These are phyloP conservation scores for Marasmius tenuissimus DNA, from an alignment of 1,284 basidiomycete species.

Conservation along the genomic window DNA sequence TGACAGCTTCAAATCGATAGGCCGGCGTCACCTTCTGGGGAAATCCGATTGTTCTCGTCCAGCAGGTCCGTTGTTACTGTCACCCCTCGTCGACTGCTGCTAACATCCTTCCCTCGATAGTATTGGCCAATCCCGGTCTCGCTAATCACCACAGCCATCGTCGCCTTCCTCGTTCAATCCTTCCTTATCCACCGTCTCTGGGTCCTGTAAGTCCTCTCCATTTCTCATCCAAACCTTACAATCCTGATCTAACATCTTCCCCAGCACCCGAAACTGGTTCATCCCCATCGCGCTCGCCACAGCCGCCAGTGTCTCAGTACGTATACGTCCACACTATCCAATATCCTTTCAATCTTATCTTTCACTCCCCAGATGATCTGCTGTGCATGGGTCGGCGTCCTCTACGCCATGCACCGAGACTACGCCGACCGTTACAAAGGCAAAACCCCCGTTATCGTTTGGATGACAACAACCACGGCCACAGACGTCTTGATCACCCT, in stretches of 20 bases:
- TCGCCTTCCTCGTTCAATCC: conserved; percentile 2
- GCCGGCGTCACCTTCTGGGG: conserved; percentile 6
- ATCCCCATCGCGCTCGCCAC: neutral
- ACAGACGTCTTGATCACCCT: neutral
- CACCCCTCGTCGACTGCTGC: neutral
- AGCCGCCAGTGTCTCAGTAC: neutral
- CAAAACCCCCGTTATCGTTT: neutral
- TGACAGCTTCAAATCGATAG: neutral
- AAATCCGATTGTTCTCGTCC: neutral
- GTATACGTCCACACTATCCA: no score
- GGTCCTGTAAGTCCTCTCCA: neutral
- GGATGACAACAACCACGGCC: neutral
- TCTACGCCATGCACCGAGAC: neutral
- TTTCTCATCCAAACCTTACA: neutral
- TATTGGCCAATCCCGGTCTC: conserved; percentile 7
- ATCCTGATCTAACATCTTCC: neutral
- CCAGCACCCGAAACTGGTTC: neutral
- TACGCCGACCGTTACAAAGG: neutral
- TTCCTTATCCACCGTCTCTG: conserved; percentile 5
- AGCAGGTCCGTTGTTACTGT: neutral
- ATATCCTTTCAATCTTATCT: no score
- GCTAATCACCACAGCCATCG: neutral
- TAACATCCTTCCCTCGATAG: neutral
- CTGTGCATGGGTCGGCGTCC: neutral
- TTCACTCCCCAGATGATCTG: neutral